Evolutionary conservation across 2,329 filamentous ascomycete genomes (phyloP).

Genomic region (Aspergillus felis): DNA sequence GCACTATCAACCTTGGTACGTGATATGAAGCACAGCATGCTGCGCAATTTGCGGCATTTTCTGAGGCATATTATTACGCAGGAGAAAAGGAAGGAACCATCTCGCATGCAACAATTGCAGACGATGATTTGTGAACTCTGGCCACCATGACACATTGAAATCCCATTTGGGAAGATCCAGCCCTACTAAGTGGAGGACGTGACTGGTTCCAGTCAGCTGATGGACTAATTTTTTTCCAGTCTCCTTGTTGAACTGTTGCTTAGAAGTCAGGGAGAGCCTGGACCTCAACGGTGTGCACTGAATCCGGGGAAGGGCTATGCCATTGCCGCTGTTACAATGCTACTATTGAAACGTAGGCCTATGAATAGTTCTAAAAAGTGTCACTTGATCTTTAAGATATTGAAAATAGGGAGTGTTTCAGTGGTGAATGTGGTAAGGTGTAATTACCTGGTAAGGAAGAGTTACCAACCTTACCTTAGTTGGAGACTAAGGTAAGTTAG

Average conservation of each 20-base stretch:
- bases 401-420: neutral
- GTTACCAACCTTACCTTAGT: no score
- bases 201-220: slow-evolving; percentile 17
- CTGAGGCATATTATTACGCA: slow-evolving; percentile 11
- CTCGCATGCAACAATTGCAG: slow-evolving; percentile 7
- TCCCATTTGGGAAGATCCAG: slow-evolving; percentile 13
- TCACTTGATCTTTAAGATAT: neutral
- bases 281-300: neutral
- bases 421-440: neutral
- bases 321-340: neutral
- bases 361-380: neutral
- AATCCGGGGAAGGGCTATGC: neutral
- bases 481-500: neutral
- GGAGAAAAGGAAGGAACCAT: slow-evolving; percentile 13
- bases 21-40: neutral
- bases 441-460: neutral
- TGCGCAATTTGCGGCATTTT: slow-evolving; percentile 18
- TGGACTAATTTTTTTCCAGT: slow-evolving; percentile 5
- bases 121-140: slow-evolving; percentile 20
- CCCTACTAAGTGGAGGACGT: slow-evolving; percentile 20
- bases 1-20: neutral
- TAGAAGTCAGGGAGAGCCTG: neutral
- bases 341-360: neutral
- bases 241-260: slow-evolving; percentile 1
- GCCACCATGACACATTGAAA: slow-evolving; percentile 24